Evolutionary conservation across 257 asterid genomes (phyloP), one percentile per base, ranked within the genome.

Genomic region (Jaltomata sinuosa): DNA sequence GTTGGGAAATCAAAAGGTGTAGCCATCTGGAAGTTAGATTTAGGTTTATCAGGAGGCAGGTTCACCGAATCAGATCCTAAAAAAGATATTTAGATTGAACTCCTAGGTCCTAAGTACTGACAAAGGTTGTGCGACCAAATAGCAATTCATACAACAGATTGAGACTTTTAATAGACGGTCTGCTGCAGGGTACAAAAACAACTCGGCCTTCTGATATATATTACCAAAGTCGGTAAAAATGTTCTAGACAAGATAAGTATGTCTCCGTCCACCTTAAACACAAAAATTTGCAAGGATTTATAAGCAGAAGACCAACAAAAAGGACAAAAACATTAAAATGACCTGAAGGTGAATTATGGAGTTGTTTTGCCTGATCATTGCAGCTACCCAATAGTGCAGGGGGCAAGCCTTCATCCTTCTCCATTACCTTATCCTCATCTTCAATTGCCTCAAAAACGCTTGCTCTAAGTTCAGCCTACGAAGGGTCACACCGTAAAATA

Each of bases 361-460:
- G 97, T 81, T 93, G 98, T 88, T 90, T 94, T 61, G 98, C 99
- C 78, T 95, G 98, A 71, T 92, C 98, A 85, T 94, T 96, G 92
- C 99, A 96, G 92, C 99, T 94, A 87, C 99, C 99, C 90, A 96
- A 85, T 79, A 96, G 92, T 8, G 99, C 99, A 88, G 97, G 94
- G 74, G 99, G 98, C 84, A 94, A 91, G 79, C 92, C 93, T 83
- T 96, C 94, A 12, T 94, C 99, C 71, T 90, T 91, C 83, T 93
- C 99, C 55, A 94, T 85, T 10, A 88, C 96, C 81, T 84, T 90
- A 88, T 97, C 99, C 89, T 97, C 99, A 69, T 95, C 98, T 87
- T 97, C 99, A 45, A 97, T 97, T 5, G 99, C 98, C 91, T 97
- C 99, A 82, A 97, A 97, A 25, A 97, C 99, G 85, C 98, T 95